These are phyloP conservation scores for Vicia sativa DNA, from an alignment of 306 rosid genomes.

Conservation along the genomic window DNA sequence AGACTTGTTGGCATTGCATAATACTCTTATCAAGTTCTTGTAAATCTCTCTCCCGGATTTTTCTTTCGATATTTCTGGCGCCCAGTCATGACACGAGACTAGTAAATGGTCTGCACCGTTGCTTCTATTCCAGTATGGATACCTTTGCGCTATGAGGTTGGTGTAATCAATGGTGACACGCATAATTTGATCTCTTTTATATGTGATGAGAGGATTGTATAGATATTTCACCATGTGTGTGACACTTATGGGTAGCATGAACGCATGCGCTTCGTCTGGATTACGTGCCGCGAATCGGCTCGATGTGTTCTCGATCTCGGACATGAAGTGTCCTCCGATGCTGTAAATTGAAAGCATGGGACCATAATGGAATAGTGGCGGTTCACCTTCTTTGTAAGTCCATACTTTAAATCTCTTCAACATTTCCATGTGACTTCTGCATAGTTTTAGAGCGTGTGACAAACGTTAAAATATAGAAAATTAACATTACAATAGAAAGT, in stretches of 20 bases:
- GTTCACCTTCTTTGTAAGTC: constrained; percentile 79
- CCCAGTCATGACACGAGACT: constrained; percentile 87
- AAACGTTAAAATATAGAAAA: neutral
- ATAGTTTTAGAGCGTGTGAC: neutral
- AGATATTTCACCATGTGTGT: constrained; percentile 47
- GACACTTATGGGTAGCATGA: constrained; percentile 66
- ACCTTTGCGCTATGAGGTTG: constrained; percentile 42
- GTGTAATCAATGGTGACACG: constrained; percentile 56
- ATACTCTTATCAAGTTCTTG: constrained; percentile 56
- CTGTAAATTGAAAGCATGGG: constrained; percentile 63
- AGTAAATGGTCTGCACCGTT: constrained; percentile 74
- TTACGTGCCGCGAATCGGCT: constrained; percentile 57
- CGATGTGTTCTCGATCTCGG: constrained; percentile 48
- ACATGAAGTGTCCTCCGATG: constrained; percentile 71
- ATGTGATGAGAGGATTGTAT: constrained; percentile 50
- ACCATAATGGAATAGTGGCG: constrained; percentile 62
- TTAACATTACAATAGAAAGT: neutral
- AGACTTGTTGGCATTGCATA: constrained; percentile 72
- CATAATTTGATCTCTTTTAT: constrained; percentile 48
- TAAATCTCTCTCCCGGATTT: constrained; percentile 43
- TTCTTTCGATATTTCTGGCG: constrained; percentile 60
- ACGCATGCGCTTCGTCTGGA: constrained; percentile 69
- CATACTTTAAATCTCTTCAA: constrained; percentile 71
- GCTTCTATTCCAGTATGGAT: constrained; percentile 72
- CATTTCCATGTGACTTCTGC: constrained; percentile 85